Evolutionary conservation across 2,329 filamentous ascomycete genomes (phyloP).

Genomic region (Exophiala viscosa): DNA sequence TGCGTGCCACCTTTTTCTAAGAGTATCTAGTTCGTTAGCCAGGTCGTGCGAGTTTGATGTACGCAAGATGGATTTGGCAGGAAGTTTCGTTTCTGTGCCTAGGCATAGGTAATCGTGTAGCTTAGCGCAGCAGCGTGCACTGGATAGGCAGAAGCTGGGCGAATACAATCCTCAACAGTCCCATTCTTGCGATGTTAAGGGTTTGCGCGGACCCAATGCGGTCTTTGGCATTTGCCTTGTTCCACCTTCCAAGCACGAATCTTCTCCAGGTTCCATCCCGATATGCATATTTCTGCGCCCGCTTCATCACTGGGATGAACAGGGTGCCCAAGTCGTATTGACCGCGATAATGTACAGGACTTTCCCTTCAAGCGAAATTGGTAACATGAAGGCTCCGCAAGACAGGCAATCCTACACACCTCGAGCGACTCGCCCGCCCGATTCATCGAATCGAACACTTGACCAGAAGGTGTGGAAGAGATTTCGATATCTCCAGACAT

Average conservation of each 20-base stretch:
- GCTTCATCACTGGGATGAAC: neutral
- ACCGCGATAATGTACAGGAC: neutral
- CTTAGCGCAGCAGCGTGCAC: too few species aligned
- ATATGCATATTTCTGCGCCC: neutral
- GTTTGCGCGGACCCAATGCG: neutral
- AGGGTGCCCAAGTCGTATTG: neutral
- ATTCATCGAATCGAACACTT: neutral
- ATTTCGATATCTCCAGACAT: neutral
- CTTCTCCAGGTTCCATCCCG: neutral
- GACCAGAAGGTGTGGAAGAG: too few species aligned
- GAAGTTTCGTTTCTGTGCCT: too few species aligned
- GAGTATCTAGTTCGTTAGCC: too few species aligned
- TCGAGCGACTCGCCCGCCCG: neutral
- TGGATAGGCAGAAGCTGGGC: too few species aligned
- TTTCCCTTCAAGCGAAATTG: neutral
- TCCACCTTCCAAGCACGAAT: neutral
- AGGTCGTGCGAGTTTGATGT: too few species aligned
- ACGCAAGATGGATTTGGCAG: too few species aligned
- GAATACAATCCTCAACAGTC: too few species aligned
- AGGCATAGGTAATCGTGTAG: too few species aligned
- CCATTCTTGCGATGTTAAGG: neutral
- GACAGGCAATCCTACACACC: neutral
- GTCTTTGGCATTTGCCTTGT: neutral
- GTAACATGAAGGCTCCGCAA: neutral
- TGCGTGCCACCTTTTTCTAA: too few species aligned